Percentiles rank a stretch among this genome's conserved stretches.
Conservation (phyloP, 2,329 filamentous ascomycete genomes). For the Talaromyces sp. region DNA sequence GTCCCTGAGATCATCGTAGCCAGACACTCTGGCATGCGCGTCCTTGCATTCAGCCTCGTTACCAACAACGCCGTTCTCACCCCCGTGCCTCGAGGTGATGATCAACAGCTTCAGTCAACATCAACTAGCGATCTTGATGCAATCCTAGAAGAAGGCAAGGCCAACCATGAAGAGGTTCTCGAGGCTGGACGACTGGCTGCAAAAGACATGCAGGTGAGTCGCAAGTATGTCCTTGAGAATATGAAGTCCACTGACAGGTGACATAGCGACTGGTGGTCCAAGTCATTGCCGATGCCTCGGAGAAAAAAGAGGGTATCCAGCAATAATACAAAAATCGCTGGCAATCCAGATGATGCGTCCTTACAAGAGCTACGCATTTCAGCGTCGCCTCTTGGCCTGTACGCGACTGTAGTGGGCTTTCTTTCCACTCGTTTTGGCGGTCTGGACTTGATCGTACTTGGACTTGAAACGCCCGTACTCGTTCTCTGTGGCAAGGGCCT, state of each 20-base stretch:
- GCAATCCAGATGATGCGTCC: not conserved
- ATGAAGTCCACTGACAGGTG: constrained; percentile 16
- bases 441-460: constrained; percentile 83
- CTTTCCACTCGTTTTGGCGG: constrained; percentile 77
- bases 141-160: constrained; percentile 55
- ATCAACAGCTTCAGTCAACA: constrained; percentile 48
- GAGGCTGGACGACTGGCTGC: constrained; percentile 57
- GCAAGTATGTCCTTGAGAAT: not conserved
- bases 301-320: constrained; percentile 7
- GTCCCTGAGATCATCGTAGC: constrained; percentile 65
- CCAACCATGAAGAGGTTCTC: constrained; percentile 61
- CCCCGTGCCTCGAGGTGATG: constrained; percentile 55
- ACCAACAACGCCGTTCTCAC: constrained; percentile 61
- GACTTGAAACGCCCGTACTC: constrained; percentile 69
- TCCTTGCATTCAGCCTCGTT: constrained; percentile 61
- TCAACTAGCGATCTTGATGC: constrained; percentile 47
- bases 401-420: constrained; percentile 84
- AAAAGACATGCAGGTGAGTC: constrained; percentile 55
- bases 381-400: constrained; percentile 50
- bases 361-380: constrained; percentile 8
- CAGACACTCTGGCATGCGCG: constrained; percentile 57
- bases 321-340: not conserved
- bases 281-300: constrained; percentile 26
- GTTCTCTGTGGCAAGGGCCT: constrained; percentile 66
- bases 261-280: constrained; percentile 32